A percentile compares a stretch with the other conserved stretches of the same genome.
Conservation (phyloP, 2,329 filamentous ascomycete species). For the Lachnellula arida region DNA sequence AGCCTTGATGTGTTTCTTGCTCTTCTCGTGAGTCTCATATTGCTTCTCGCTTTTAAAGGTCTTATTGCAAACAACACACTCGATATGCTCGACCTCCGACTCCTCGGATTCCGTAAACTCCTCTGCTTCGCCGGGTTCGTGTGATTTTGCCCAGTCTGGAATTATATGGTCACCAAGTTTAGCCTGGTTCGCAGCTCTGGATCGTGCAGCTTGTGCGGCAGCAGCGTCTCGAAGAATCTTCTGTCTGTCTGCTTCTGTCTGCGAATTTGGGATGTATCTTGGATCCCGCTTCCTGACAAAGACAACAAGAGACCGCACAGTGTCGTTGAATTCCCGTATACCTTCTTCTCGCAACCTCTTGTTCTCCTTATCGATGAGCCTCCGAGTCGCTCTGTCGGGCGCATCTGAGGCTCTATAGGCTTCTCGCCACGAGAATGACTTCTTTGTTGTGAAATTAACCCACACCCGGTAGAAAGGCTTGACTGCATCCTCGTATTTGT, state of each 20-base stretch:
- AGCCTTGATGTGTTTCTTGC: conserved; percentile 91
- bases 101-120: conserved; percentile 52
- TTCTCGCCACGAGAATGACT: conserved; percentile 88
- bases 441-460: conserved; percentile 76
- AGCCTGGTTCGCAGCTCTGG: conserved; percentile 74
- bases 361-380: conserved; percentile 95
- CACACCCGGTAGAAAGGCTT: conserved; percentile 78
- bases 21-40: conserved; percentile 86
- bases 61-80: conserved; percentile 74
- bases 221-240: conserved; percentile 72
- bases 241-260: conserved; percentile 77
- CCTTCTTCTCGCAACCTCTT: conserved; percentile 76
- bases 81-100: conserved; percentile 55
- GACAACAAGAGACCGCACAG: conserved; percentile 76
- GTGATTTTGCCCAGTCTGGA: conserved; percentile 72
- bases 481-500: conserved; percentile 71
- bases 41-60: conserved; percentile 89
- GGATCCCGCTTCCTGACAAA: conserved; percentile 92
- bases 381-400: conserved; percentile 75
- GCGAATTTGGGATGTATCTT: conserved; percentile 70
- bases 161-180: conserved; percentile 60
- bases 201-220: conserved; percentile 77
- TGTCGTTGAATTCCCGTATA: conserved; percentile 85
- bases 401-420: conserved; percentile 78
- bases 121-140: conserved; percentile 45